Conservation (phyloP, 306 rosid genomes). For the Styphnolobium japonicum region DNA sequence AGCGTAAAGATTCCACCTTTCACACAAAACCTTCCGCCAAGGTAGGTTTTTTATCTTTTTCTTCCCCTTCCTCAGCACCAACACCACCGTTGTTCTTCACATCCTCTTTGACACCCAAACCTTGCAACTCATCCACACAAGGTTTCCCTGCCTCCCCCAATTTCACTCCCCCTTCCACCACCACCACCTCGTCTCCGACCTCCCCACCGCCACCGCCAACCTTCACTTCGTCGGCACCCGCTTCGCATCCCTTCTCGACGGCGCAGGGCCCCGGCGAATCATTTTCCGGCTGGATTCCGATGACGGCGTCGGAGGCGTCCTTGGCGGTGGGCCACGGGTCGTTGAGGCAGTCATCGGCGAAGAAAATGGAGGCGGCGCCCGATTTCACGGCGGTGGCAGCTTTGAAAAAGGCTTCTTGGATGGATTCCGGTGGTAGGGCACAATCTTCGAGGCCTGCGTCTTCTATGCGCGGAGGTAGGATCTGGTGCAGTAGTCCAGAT, state of each 20-base stretch:
- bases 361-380: conserved; percentile 42
- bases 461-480: conserved; percentile 77
- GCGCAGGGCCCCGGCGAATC: conserved; percentile 42
- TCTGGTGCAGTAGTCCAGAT: conserved; percentile 38
- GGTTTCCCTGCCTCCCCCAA: conserved; percentile 36
- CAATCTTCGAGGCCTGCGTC: conserved; percentile 92
- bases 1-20: not conserved
- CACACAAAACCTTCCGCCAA: conserved; percentile 57
- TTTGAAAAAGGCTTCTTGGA: conserved; percentile 67
- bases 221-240: conserved; percentile 35
- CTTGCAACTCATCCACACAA: conserved; percentile 69
- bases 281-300: conserved; percentile 34
- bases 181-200: conserved; percentile 32
- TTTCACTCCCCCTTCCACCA: conserved; percentile 42
- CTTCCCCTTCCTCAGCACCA: conserved; percentile 11
- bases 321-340: conserved; percentile 45
- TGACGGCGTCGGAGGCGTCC: conserved; percentile 33
- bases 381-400: conserved; percentile 74
- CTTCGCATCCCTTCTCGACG: conserved; percentile 34
- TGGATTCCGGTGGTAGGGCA: conserved; percentile 74
- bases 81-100: conserved; percentile 1
- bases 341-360: conserved; percentile 37
- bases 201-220: conserved; percentile 29
- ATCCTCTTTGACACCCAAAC: conserved; percentile 45
- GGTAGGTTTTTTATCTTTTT: conserved; percentile 44